Evolutionary conservation across 2,329 filamentous ascomycete species (phyloP), one percentile per base, ranked within the genome.

Genomic region (Dactylellina haptotyla): DNA sequence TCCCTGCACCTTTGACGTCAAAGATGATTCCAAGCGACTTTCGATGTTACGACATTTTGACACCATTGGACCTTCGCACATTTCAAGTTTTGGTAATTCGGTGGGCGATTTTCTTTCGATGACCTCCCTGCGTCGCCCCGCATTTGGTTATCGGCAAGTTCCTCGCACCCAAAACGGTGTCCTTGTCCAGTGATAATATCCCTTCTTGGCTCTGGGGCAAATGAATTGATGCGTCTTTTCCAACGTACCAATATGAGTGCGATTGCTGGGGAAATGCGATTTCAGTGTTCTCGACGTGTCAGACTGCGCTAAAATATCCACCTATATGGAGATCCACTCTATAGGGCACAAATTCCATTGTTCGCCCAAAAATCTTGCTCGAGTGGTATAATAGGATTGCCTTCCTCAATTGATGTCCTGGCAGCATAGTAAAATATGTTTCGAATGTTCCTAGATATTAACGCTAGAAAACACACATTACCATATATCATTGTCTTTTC

Each of bases 31-130:
- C 18, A 25, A n/a, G 4, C 30, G 10, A 45, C 3, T n/a, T 30
- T 54, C 28, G 48, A 51, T 18, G 51, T 72, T 72, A 72, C 67
- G 59, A 64, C 67, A 72, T 72, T 65, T 72, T 65, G 67, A 72
- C 67, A 72, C 51, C 59, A 65, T 72, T 37, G 25, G 18, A 23
- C 46, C 20, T 18, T 32, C 25, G 4, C 18, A 39, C 45, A 50
- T 70, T 65, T 57, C 67, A 59, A 46, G 67, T 72, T 72, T 58
- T 72, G 54, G 41, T 12, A 28, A 64, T 32, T 18, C 4, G 23
- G 5, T 16, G 34, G 6, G 25, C 46, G 32, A 62, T 20, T n/a
- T 14, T 9, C 16, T 48, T 46, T 59, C 39, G 34, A 30, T 53
- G 9, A 4, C 54, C n/a, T 5, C 2, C 34, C 8, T 32, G 18